These are phyloP conservation scores for Aspergillus homomorphus DNA, from an alignment of 495 filamentous ascomycete genomes.

Conservation along the genomic window DNA sequence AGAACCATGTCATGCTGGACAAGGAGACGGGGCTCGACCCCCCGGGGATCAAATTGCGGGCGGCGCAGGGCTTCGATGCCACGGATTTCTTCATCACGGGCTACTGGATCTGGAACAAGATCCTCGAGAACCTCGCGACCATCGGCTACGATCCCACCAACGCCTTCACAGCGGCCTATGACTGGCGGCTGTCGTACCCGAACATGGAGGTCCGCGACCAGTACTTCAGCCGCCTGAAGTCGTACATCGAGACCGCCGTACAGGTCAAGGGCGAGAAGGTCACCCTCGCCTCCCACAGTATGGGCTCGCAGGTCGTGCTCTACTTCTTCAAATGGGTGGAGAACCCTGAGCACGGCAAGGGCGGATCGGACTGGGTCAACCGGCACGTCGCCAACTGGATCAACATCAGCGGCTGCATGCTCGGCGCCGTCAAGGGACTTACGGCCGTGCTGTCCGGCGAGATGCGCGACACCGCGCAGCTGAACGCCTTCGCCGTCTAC, in stretches of 20 bases:
- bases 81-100: slow-evolving; percentile 83
- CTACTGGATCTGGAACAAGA: slow-evolving; percentile 99
- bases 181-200: slow-evolving; percentile 91
- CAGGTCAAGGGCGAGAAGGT: slow-evolving; percentile 70
- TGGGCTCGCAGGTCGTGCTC: slow-evolving; percentile 92
- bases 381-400: slow-evolving; percentile 89
- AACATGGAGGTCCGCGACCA: slow-evolving; percentile 88
- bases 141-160: slow-evolving; percentile 97
- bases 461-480: slow-evolving; percentile 96
- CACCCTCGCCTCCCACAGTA: slow-evolving; percentile 88
- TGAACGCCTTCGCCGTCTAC: slow-evolving; percentile 97
- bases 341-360: slow-evolving; percentile 69
- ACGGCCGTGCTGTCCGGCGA: slow-evolving; percentile 91
- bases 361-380: slow-evolving; percentile 88
- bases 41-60: slow-evolving; percentile 85
- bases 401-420: slow-evolving; percentile 97
- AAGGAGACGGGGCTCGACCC: slow-evolving; percentile 88
- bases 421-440: slow-evolving; percentile 88
- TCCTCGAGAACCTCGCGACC: slow-evolving; percentile 90
- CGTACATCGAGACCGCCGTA: slow-evolving; percentile 81
- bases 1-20: slow-evolving; percentile 95
- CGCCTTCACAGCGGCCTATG: slow-evolving; percentile 92
- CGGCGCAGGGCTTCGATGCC: slow-evolving; percentile 95
- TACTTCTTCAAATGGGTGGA: slow-evolving; percentile 99
- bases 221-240: slow-evolving; percentile 87